phyloP scores from a whole-genome alignment of 2,329 filamentous ascomycete genomes.

The Curvularia eragrostidis region DNA sequence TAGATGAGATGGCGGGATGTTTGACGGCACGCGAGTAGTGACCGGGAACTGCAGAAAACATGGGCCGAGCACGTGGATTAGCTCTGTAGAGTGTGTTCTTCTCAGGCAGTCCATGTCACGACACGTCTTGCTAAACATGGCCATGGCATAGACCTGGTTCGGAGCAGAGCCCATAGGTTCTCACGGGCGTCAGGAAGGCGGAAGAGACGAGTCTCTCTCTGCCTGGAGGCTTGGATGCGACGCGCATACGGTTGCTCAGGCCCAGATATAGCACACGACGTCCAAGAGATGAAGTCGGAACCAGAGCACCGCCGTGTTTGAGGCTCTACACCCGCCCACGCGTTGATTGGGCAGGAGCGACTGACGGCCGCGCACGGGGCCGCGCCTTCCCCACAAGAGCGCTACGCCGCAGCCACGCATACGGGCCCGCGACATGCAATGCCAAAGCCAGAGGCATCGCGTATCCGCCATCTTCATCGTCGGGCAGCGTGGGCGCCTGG shows the following conservation, averaged over 20 bases:
- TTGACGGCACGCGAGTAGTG: background rate
- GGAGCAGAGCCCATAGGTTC: no score
- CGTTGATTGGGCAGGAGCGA: slow-evolving; percentile 39
- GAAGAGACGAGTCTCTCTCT: no score
- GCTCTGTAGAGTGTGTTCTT: no score
- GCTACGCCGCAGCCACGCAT: slow-evolving; percentile 43
- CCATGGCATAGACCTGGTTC: background rate
- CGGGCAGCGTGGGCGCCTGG: background rate
- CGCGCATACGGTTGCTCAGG: background rate
- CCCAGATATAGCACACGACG: slow-evolving; percentile 2
- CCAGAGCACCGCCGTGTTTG: slow-evolving; percentile 27
- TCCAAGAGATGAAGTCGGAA: slow-evolving; percentile 32
- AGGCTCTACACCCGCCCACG: slow-evolving; percentile 23
- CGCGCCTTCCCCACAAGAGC: slow-evolving; percentile 22
- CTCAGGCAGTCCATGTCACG: background rate
- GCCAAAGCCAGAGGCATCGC: background rate
- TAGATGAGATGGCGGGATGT: background rate
- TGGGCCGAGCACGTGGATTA: background rate
- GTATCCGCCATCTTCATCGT: background rate
- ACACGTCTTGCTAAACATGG: background rate
- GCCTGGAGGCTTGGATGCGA: no score
- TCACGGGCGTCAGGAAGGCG: no score
- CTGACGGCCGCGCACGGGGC: slow-evolving; percentile 5
- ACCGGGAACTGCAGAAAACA: background rate
- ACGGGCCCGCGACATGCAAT: slow-evolving; percentile 11